Base-by-base conservation (phyloP, 2,329 filamentous ascomycete species). In the Tolypocladium nubicola region DNA sequence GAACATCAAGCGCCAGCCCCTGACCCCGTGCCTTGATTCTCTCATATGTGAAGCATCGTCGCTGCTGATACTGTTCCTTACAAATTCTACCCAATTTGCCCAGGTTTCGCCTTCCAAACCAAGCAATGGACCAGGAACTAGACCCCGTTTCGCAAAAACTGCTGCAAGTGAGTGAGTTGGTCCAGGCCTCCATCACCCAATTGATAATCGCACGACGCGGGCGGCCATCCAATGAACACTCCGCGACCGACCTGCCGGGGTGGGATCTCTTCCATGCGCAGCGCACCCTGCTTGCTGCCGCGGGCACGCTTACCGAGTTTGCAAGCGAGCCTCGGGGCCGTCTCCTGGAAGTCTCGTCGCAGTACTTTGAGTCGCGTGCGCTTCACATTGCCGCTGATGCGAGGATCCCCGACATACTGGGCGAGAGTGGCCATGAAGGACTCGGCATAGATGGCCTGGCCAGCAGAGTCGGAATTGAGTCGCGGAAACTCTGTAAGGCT, bases 341-440 rank as follows among this genome's bases (percentile, higher is more conserved):
- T 11, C 56, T 73, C 3, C 56, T 70, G 3, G 68, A 72, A 60
- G 65, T 74, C 10, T 64, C 66, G 6, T 61, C 65, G 14, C 68
- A 71, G 59, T 70, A 70, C 53, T 70, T 66, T 38, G 71, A 73
- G 57, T 62, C 66, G 8, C 63, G 71, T 5, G 66, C 67, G 6
- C 54, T 74, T 14, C 67, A 70, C 50, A 68, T 73, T 50, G 67
- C 63, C n/a, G 66, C 66, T 30, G 68, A 69, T 53, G 63, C 65
- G 41, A 64, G 68, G 1, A 63, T 73, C 23, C 65, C 70, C 3
- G 69, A 73, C 52, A 62, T 71, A n/a, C 60, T 73, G 16, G 66
- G 62, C 23, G 61, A 64, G 19, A 45, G 52, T 35, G 55, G 61
- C 19, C 63, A 62, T 13, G 55, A 66, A 10, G 68, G 55, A 11